phyloP scores from a whole-genome alignment of 1,139 yeast genomes.

The Blastobotrys buckinghamii region DNA sequence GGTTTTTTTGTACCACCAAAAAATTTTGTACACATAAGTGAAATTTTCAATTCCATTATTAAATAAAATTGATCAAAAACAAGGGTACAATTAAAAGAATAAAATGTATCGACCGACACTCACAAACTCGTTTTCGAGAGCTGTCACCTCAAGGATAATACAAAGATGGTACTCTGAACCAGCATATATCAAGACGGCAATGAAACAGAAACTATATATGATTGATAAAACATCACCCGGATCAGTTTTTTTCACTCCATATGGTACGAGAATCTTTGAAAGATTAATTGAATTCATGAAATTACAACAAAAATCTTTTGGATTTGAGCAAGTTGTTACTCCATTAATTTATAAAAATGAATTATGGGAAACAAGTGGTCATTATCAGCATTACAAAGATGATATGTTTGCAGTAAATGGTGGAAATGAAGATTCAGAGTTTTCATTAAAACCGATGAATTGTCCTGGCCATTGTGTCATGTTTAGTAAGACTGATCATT shows the following conservation, averaged over 20 bases:
- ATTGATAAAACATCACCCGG: constrained; percentile 83
- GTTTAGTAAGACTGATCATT: constrained; percentile 74
- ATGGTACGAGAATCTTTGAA: constrained; percentile 83
- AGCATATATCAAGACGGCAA: constrained; percentile 17
- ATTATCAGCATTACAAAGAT: constrained; percentile 91
- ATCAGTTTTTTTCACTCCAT: constrained; percentile 81
- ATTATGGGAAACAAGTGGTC: constrained; percentile 91
- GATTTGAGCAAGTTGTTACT: constrained; percentile 88
- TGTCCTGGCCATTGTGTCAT: constrained; percentile 97
- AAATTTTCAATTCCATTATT: no score
- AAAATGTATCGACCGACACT: background rate
- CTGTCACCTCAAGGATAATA: no score
- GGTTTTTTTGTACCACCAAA: no score
- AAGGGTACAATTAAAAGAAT: no score
- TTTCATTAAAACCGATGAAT: constrained; percentile 95
- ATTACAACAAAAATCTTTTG: constrained; percentile 71
- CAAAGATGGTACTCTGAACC: constrained; percentile 6
- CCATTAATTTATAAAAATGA: constrained; percentile 83
- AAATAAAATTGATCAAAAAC: no score
- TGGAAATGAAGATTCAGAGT: constrained; percentile 34
- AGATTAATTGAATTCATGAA: constrained; percentile 76
- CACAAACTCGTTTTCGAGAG: no score
- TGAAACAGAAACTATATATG: constrained; percentile 61
- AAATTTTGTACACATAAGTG: no score
- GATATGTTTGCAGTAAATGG: constrained; percentile 79